A percentile compares a stretch with the other conserved stretches of the same genome.
phyloP scores from a whole-genome alignment of 2,329 filamentous ascomycete species.

The Xylaria sp. region DNA sequence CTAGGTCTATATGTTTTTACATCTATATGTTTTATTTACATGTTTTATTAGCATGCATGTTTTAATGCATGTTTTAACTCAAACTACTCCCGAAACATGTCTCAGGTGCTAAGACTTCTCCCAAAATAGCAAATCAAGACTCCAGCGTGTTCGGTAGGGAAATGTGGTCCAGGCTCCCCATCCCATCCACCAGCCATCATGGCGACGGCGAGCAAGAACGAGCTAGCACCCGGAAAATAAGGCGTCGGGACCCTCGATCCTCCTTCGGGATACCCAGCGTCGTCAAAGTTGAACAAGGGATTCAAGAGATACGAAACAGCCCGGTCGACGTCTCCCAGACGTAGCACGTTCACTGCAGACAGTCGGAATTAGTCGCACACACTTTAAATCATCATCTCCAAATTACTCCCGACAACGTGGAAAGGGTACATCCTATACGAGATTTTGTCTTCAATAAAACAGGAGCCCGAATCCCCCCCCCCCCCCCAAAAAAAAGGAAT shows the following conservation, averaged over 20 bases:
- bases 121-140: no score
- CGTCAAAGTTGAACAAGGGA: slow-evolving; percentile 63
- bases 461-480: no score
- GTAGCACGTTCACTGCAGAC: slow-evolving; percentile 52
- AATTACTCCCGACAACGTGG: background rate
- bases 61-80: no score
- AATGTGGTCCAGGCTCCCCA: slow-evolving; percentile 56
- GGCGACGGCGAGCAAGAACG: slow-evolving; percentile 61
- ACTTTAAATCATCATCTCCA: background rate
- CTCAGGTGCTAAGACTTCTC: no score
- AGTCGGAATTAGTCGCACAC: background rate
- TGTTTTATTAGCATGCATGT: no score
- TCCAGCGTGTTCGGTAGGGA: no score
- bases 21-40: no score
- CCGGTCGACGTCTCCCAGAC: slow-evolving; percentile 53
- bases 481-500: no score
- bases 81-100: no score
- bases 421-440: background rate
- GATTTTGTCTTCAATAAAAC: background rate
- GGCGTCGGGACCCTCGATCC: slow-evolving; percentile 64
- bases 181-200: slow-evolving; percentile 70
- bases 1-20: no score
- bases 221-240: slow-evolving; percentile 64
- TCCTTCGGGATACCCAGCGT: slow-evolving; percentile 65
- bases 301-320: slow-evolving; percentile 59